A percentile compares a stretch with the other conserved stretches of the same genome.
These are phyloP conservation scores for Alternaria brassicae DNA, from an alignment of 2,329 filamentous ascomycete species.

Conservation along the genomic window DNA sequence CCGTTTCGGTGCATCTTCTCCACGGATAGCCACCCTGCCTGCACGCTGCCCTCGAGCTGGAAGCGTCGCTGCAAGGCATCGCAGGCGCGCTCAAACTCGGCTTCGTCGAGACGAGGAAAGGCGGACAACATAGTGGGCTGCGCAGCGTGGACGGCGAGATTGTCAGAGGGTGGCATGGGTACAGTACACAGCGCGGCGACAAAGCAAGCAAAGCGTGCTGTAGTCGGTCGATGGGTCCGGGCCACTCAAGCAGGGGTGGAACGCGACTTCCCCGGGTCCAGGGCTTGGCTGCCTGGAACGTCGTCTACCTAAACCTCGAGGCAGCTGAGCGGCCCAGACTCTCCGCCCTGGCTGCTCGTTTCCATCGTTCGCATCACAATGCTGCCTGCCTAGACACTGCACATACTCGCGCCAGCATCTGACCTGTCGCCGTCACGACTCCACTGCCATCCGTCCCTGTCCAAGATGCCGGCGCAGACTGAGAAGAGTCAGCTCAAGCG, in stretches of 20 bases:
- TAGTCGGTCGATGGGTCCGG: neutral
- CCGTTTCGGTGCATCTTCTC: conserved; percentile 23
- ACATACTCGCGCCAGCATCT: conserved; percentile 30
- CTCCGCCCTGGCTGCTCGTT: conserved; percentile 19
- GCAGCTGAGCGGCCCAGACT: conserved; percentile 24
- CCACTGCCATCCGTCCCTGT: conserved; percentile 11
- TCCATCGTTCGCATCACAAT: conserved; percentile 28
- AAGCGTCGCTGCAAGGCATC: conserved; percentile 24
- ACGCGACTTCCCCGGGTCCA: conserved; percentile 10
- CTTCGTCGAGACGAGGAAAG: conserved; percentile 39
- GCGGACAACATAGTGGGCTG: conserved; percentile 15
- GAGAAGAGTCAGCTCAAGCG: conserved; percentile 90
- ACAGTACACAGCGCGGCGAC: neutral
- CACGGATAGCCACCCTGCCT: conserved; percentile 35
- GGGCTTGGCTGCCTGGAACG: conserved; percentile 27
- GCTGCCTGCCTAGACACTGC: conserved; percentile 26
- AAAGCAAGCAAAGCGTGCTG: neutral
- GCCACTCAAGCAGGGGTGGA: conserved; percentile 4
- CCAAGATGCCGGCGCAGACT: conserved; percentile 62
- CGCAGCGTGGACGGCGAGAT: too few relatives aligned
- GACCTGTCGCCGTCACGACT: conserved; percentile 28
- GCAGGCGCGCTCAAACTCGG: conserved; percentile 43
- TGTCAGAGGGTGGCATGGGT: too few relatives aligned
- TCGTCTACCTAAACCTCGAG: conserved; percentile 18
- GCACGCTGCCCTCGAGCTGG: conserved; percentile 16